Conservation (phyloP, 176 grass and related monocot species). For the Avena atlantica region DNA sequence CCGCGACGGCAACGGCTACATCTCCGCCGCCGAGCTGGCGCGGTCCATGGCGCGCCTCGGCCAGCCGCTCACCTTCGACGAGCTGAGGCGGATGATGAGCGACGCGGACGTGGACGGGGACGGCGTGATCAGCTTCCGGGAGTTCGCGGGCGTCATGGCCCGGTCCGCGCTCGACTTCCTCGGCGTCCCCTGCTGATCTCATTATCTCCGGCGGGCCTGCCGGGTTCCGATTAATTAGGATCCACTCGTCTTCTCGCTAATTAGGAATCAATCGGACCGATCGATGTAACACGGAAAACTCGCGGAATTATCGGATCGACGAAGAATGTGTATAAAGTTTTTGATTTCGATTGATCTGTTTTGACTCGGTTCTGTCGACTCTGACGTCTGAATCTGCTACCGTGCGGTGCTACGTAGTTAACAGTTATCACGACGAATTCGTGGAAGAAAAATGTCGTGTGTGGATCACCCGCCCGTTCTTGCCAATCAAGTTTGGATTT, state of each 20-base stretch:
- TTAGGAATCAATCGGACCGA: background rate
- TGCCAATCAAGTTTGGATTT: background rate
- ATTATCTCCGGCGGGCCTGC: too few species aligned
- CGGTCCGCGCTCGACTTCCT: slow-evolving; percentile 42
- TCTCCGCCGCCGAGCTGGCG: slow-evolving; percentile 75
- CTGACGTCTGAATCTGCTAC: too few species aligned
- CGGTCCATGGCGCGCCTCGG: slow-evolving; percentile 71
- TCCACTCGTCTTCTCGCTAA: too few species aligned
- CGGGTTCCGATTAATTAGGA: background rate
- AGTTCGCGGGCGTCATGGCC: background rate
- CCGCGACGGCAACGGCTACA: slow-evolving; percentile 73
- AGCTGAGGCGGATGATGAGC: slow-evolving; percentile 72
- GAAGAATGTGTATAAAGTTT: background rate
- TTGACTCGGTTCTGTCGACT: background rate
- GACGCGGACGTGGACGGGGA: slow-evolving; percentile 74
- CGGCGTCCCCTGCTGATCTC: slow-evolving; percentile 49
- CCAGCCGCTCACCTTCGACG: slow-evolving; percentile 75
- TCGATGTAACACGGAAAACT: background rate
- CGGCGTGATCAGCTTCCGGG: slow-evolving; percentile 60
- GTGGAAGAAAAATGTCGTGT: too few species aligned
- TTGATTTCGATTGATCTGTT: background rate
- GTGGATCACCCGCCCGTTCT: too few species aligned
- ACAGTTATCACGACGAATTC: too few species aligned
- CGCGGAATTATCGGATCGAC: background rate
- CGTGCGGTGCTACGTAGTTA: too few species aligned